phyloP scores from a whole-genome alignment of 2,329 filamentous ascomycete genomes.

The Pseudohalonectria lignicola region DNA sequence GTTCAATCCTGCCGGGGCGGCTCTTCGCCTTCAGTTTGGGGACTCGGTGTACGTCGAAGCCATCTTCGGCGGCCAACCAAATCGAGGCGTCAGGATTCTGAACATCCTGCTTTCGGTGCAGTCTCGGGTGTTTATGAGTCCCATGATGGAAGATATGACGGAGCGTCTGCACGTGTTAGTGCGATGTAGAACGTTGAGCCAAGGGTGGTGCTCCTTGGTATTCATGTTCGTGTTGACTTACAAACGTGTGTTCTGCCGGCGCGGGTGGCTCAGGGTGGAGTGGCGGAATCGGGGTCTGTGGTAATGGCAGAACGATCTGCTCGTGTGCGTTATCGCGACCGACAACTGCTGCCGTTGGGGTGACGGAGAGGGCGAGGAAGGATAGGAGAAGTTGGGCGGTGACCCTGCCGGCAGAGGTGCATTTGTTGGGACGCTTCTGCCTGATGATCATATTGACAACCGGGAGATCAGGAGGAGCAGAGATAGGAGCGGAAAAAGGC shows the following conservation, averaged over 20 bases:
- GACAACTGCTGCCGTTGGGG: constrained; percentile 23
- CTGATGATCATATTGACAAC: constrained; percentile 13
- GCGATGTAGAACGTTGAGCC: too few species aligned
- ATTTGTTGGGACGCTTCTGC: constrained; percentile 18
- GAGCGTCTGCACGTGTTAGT: constrained; percentile 40
- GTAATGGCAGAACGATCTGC: constrained; percentile 30
- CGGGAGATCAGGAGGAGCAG: neutral
- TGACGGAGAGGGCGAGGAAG: constrained; percentile 49
- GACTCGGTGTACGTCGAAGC: constrained; percentile 37
- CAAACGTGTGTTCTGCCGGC: constrained; percentile 46
- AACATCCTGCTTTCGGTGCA: constrained; percentile 71
- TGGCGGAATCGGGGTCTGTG: constrained; percentile 26
- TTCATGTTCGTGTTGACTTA: too few species aligned
- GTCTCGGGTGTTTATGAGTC: constrained; percentile 61
- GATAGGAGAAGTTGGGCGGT: constrained; percentile 54
- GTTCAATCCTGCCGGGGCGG: constrained; percentile 58
- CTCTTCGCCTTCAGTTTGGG: constrained; percentile 51
- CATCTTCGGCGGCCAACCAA: constrained; percentile 51
- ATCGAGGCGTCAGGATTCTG: constrained; percentile 42
- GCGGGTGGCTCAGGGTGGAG: constrained; percentile 30
- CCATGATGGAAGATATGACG: constrained; percentile 92
- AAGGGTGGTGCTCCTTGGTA: too few species aligned
- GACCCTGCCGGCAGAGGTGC: constrained; percentile 49
- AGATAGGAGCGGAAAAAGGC: neutral
- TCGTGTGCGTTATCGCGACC: constrained; percentile 19